Percentiles rank a stretch among this genome's conserved stretches.
Conservation (phyloP, 2,329 filamentous ascomycete species). For the Pseudopyrenochaeta lycopersici region DNA sequence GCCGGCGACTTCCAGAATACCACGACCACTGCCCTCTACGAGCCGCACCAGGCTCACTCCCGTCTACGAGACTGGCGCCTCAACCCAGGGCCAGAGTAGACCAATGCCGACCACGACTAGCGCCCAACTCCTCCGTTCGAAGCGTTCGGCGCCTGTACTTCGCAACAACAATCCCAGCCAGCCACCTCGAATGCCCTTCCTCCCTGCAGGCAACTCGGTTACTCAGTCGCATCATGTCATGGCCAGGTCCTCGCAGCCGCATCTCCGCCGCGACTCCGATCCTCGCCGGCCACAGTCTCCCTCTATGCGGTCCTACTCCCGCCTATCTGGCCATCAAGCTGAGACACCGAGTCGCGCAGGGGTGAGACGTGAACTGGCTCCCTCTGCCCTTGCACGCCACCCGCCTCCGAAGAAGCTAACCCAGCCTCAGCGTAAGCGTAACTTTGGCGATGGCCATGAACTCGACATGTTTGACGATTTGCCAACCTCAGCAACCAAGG, state of each 20-base stretch:
- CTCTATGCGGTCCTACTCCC: conserved; percentile 56
- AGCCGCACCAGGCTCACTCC: conserved; percentile 76
- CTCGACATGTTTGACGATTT: conserved; percentile 94
- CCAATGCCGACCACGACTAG: conserved; percentile 62
- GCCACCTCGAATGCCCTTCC: conserved; percentile 77
- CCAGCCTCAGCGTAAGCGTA: conserved; percentile 39
- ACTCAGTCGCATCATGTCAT: conserved; percentile 81
- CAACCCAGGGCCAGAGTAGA: conserved; percentile 68
- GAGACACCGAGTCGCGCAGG: conserved; percentile 60
- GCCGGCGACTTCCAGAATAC: conserved; percentile 72
- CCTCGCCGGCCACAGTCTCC: conserved; percentile 60
- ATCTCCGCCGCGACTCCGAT: conserved; percentile 86
- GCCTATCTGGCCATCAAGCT: conserved; percentile 58
- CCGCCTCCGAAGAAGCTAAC: conserved; percentile 63
- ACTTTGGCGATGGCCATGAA: conserved; percentile 90
- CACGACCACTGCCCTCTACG: conserved; percentile 71
- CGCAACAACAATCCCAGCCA: conserved; percentile 55
- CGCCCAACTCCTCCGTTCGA: conserved; percentile 65
- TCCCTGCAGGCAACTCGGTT: conserved; percentile 78
- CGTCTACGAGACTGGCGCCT: conserved; percentile 87
- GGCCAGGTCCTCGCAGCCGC: conserved; percentile 73
- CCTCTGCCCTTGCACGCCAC: conserved; percentile 59
- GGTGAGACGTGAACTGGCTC: conserved; percentile 55
- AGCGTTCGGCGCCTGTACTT: conserved; percentile 68
- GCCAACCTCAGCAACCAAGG: conserved; percentile 82